Conservation (phyloP, 257 asterid genomes). For the Fraxinus excelsior region DNA sequence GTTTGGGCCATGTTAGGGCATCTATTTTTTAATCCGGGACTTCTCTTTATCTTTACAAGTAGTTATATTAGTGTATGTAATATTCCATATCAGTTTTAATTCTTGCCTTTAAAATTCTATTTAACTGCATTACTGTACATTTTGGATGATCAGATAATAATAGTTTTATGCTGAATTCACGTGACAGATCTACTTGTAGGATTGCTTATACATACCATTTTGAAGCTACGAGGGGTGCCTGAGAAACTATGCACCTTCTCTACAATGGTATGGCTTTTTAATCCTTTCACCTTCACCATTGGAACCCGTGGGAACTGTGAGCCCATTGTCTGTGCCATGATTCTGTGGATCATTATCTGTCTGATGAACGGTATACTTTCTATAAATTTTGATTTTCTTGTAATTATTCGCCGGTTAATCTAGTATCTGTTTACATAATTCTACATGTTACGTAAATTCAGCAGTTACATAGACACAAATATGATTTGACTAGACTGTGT, state of each 20-base stretch:
- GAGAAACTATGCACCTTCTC: constrained; percentile 62
- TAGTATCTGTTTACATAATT: not conserved
- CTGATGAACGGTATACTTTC: constrained; percentile 71
- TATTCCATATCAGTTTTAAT: too few species aligned
- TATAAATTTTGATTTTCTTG: not conserved
- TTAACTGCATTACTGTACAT: too few species aligned
- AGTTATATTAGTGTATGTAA: too few species aligned
- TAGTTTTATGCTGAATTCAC: constrained; percentile 25
- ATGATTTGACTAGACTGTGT: not conserved
- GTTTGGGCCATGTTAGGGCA: too few species aligned
- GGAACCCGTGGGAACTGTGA: constrained; percentile 99
- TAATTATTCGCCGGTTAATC: not conserved
- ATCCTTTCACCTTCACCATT: constrained; percentile 94
- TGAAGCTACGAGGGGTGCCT: constrained; percentile 81
- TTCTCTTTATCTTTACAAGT: too few species aligned
- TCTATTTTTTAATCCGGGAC: too few species aligned
- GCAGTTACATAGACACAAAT: not conserved
- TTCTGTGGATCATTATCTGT: constrained; percentile 79
- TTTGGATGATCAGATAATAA: not conserved
- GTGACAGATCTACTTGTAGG: constrained; percentile 87
- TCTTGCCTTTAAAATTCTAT: too few species aligned
- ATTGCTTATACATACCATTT: constrained; percentile 62
- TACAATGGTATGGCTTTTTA: constrained; percentile 84
- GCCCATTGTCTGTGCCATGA: constrained; percentile 85
- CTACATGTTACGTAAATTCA: not conserved